Evolutionary conservation across 2,329 filamentous ascomycete genomes (phyloP).

Genomic region (Beauveria rudraprayagi): DNA sequence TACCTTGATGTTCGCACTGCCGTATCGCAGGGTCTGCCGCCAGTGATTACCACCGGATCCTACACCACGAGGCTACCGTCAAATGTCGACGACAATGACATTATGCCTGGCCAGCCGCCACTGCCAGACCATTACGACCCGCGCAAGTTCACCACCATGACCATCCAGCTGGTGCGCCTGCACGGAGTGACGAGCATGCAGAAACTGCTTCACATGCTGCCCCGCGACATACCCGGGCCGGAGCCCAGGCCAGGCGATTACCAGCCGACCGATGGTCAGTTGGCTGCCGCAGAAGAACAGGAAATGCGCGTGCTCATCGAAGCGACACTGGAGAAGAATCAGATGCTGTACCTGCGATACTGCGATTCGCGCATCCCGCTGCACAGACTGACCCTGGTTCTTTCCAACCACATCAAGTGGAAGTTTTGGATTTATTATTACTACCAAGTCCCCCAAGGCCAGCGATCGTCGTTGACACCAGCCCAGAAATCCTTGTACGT

Average conservation of each 20-base stretch:
- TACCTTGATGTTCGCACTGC: neutral
- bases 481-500: neutral
- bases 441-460: neutral
- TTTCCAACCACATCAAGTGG: neutral
- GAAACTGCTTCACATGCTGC: neutral
- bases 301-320: neutral
- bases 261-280: neutral
- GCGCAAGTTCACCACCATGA: neutral
- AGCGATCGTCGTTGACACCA: neutral
- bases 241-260: neutral
- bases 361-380: neutral
- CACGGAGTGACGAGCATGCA: neutral
- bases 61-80: neutral
- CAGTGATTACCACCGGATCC: neutral
- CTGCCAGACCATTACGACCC: neutral
- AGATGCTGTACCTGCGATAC: neutral
- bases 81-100: neutral
- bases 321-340: neutral
- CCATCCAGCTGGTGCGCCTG: neutral
- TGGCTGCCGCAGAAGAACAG: neutral
- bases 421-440: neutral
- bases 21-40: neutral
- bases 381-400: neutral
- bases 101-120: neutral
- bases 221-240: neutral